Percentiles rank a stretch among this genome's conserved stretches.
phyloP scores from a whole-genome alignment of 331 rosid species.

The Quercus lobata region DNA sequence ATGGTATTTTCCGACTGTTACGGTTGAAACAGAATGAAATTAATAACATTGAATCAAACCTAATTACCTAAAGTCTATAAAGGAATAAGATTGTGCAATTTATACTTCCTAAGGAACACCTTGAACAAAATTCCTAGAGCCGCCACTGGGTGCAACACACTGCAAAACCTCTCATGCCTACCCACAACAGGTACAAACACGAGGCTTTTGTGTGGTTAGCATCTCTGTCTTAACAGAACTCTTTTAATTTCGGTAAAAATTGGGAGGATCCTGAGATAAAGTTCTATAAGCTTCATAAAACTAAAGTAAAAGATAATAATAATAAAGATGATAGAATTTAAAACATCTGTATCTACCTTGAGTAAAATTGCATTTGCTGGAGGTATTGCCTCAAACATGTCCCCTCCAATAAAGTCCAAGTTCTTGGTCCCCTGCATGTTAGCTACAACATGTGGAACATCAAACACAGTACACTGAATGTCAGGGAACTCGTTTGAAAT shows the following conservation, averaged over 20 bases:
- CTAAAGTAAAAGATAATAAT: no score
- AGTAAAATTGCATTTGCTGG: slow-evolving; percentile 28
- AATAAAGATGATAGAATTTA: not conserved
- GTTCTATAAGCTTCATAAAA: no score
- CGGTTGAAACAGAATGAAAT: rapidly evolving
- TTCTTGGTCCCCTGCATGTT: slow-evolving; percentile 19
- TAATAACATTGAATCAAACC: no score
- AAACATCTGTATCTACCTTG: slow-evolving; percentile 22
- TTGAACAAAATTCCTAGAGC: rapidly evolving
- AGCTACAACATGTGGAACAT: slow-evolving; percentile 37
- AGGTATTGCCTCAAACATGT: slow-evolving; percentile 48
- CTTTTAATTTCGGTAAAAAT: no score
- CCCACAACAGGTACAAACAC: no score
- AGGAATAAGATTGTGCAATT: no score
- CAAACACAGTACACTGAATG: slow-evolving; percentile 33
- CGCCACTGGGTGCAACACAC: no score
- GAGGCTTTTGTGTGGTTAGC: no score
- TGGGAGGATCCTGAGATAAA: no score
- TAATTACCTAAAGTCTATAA: no score
- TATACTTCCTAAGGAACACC: rapidly evolving
- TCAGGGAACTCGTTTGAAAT: slow-evolving; percentile 30
- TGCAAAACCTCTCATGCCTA: no score
- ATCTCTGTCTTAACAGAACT: no score
- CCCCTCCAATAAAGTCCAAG: slow-evolving; percentile 33
- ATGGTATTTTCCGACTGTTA: rapidly evolving